phyloP scores from a whole-genome alignment of 164 flowering plant genomes.

The Chimonanthus praecox region DNA sequence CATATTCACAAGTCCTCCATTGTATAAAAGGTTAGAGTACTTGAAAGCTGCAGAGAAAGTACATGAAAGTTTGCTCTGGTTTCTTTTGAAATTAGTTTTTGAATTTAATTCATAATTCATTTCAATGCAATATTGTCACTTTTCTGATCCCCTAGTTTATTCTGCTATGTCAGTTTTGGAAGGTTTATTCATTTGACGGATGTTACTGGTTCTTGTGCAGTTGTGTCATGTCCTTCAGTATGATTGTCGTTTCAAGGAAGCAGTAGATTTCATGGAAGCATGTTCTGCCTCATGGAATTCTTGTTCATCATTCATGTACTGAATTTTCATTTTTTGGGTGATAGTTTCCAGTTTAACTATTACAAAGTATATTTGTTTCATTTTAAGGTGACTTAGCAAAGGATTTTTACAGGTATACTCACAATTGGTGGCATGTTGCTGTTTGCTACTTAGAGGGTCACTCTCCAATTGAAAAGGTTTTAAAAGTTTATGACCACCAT shows the following conservation, averaged over 20 bases:
- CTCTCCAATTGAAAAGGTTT: constrained; percentile 46
- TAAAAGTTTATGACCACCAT: constrained; percentile 59
- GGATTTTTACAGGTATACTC: constrained; percentile 55
- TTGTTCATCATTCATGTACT: constrained; percentile 75
- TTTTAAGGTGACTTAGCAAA: background rate
- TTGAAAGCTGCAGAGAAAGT: background rate
- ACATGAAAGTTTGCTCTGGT: background rate
- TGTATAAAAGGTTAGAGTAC: no score
- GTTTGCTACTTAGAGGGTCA: constrained; percentile 89
- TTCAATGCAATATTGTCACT: background rate
- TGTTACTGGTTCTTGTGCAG: constrained; percentile 39
- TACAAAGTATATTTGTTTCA: background rate
- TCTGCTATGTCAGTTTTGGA: no score
- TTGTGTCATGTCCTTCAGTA: constrained; percentile 87
- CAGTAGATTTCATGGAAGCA: constrained; percentile 79
- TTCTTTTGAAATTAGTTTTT: background rate
- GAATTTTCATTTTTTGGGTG: background rate
- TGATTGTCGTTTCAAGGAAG: constrained; percentile 78
- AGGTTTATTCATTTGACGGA: background rate
- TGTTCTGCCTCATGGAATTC: constrained; percentile 73
- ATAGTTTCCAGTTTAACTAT: constrained; percentile 1
- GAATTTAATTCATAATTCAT: background rate
- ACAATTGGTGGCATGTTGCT: constrained; percentile 99
- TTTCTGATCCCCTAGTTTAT: background rate
- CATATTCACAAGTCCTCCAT: no score